Evolutionary conservation across 2,329 filamentous ascomycete genomes (phyloP), one percentile per base, ranked within the genome.

Genomic region (Trichocomaceae sp.): DNA sequence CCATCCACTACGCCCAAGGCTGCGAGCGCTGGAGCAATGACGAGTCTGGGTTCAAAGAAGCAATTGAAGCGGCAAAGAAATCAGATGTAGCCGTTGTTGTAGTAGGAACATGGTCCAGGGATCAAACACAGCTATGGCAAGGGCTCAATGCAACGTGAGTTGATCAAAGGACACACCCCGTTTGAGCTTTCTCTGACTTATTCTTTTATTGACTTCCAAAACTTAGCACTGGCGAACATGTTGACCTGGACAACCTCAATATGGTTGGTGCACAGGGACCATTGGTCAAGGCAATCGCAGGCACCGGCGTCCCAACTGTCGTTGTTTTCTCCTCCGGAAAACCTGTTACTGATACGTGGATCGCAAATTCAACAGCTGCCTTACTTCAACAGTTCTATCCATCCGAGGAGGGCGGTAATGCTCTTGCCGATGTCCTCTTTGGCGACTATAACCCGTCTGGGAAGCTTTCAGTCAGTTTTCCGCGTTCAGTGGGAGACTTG

Each of bases 331-430:
- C 79, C 59, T 84, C 80, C 9, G 86, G 86, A 46, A 90, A 88
- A 65, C 86, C 86, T 2, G 73, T 90, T 56, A 86, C 85, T 0
- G 85, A 88, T 66, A 77, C 83, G 4, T 89, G 86, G 86, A 85
- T 89, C 64, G 83, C 83, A 0, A 75, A 80, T 31, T 76, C 78
- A 23, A 83, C 86, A 0, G 75, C 82, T 0, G 85, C 84, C 0
- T 77, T 90, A 0, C 73, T 89, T 0, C 86, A 89, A 64, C 85
- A 88, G 67, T 89, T 89, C 70, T 90, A 89, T 62, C 84, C 84
- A 6, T 84, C 83, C 0, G 84, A 88, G 62, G 75, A 87, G 70
- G 84, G 84, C 22, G 84, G 85, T 0, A 73, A 83, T 56, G 84
- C 84, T 1, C 75, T 87, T 1, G 84, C 85, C 0, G 83, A 86